Percentiles rank a stretch among this genome's conserved stretches.
Evolutionary conservation across 176 grass and related monocot species (phyloP).

Genomic region (Bonia amplexicaulis): DNA sequence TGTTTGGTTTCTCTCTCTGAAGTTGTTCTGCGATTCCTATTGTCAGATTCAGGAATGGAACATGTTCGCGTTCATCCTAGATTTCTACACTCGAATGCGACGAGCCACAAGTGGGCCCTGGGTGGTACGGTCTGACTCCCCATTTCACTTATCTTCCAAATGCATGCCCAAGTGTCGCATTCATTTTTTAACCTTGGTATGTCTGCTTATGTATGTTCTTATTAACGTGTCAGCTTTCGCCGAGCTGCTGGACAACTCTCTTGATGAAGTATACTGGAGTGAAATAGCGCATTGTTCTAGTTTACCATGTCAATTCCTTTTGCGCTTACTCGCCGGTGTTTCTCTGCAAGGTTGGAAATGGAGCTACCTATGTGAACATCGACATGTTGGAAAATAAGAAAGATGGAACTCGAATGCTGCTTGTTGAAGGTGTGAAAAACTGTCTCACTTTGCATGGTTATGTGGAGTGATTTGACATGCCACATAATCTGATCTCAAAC

Average conservation of each 20-base stretch:
- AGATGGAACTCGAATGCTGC: slow-evolving; percentile 75
- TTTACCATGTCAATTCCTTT: slow-evolving; percentile 3
- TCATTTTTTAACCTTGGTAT: slow-evolving; percentile 2
- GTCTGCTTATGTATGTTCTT: no score
- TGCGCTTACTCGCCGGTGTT: slow-evolving; percentile 8
- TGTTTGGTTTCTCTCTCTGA: no score
- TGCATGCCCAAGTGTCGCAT: neutral
- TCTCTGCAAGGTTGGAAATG: slow-evolving; percentile 73
- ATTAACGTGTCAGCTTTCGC: slow-evolving; percentile 57
- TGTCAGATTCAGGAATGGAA: slow-evolving; percentile 46
- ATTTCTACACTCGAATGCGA: slow-evolving; percentile 98
- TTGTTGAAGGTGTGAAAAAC: slow-evolving; percentile 72
- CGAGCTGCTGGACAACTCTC: slow-evolving; percentile 95
- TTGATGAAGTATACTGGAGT: slow-evolving; percentile 70
- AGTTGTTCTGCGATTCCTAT: neutral
- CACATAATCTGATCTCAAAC: no score
- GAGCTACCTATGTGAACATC: slow-evolving; percentile 91
- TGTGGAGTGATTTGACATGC: neutral
- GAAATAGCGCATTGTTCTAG: neutral
- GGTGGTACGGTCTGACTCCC: slow-evolving; percentile 50
- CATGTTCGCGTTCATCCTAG: slow-evolving; percentile 91
- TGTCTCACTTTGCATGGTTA: slow-evolving; percentile 11
- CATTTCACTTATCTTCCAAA: no score
- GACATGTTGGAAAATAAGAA: slow-evolving; percentile 75
- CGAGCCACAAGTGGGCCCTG: slow-evolving; percentile 98